phyloP scores from a whole-genome alignment of 345 rosid species.

The Gossypium bickii region DNA sequence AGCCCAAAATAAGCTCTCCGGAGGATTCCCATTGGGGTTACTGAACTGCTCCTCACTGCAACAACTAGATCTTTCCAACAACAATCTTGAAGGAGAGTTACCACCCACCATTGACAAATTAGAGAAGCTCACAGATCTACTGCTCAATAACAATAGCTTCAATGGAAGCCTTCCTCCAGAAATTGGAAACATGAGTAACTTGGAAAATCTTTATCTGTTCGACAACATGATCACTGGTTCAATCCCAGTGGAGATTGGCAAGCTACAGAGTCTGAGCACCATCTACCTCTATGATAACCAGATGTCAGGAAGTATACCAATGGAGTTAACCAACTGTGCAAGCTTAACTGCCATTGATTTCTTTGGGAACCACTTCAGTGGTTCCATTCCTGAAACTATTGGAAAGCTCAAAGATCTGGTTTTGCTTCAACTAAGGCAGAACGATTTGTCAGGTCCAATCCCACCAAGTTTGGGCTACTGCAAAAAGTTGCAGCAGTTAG shows the following conservation, averaged over 20 bases:
- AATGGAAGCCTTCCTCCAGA: conserved; percentile 44
- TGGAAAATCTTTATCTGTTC: conserved; percentile 50
- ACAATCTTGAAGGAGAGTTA: conserved; percentile 46
- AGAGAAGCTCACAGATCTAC: conserved; percentile 37
- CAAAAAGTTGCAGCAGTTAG: conserved; percentile 41
- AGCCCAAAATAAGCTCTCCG: conserved; percentile 50
- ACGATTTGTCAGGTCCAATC: conserved; percentile 65
- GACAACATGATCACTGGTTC: conserved; percentile 62
- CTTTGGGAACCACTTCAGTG: conserved; percentile 65
- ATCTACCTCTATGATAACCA: conserved; percentile 68
- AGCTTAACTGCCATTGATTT: conserved; percentile 57
- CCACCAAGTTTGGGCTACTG: conserved; percentile 87
- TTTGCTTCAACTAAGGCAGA: conserved; percentile 77
- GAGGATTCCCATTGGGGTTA: conserved; percentile 55
- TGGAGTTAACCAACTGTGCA: conserved; percentile 70
- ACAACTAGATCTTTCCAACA: conserved; percentile 59
- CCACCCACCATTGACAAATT: conserved; percentile 56
- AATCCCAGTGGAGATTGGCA: conserved; percentile 66
- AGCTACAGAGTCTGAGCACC: conserved; percentile 38
- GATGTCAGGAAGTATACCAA: conserved; percentile 68
- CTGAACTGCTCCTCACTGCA: conserved; percentile 54
- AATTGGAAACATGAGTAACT: conserved; percentile 58
- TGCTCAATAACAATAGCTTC: conserved; percentile 50
- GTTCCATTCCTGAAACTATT: conserved; percentile 61
- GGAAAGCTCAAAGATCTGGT: conserved; percentile 64